Evolutionary conservation across 2,329 filamentous ascomycete genomes (phyloP).

Genomic region (Salinomyces thailandicus): DNA sequence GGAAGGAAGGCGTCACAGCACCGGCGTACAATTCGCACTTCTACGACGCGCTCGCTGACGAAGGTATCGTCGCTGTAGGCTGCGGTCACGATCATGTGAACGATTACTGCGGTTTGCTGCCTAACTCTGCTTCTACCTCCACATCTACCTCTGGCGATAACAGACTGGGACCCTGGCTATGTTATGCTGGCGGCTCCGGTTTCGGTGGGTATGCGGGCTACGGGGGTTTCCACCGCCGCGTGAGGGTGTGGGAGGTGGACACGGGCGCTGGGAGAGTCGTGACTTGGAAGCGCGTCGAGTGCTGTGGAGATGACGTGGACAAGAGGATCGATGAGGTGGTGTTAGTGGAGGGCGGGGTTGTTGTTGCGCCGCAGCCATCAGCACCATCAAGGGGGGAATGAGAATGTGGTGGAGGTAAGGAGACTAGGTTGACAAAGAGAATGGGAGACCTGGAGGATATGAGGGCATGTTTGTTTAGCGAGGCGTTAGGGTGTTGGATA

Average conservation of each 20-base stretch:
- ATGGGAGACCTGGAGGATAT: no score
- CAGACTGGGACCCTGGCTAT: slow-evolving; percentile 68
- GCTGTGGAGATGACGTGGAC: slow-evolving; percentile 38
- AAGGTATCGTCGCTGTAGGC: slow-evolving; percentile 76
- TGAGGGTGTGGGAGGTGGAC: slow-evolving; percentile 87
- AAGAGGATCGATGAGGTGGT: slow-evolving; percentile 49
- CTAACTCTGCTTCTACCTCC: slow-evolving; percentile 1
- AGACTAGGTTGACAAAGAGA: no score
- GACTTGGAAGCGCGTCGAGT: slow-evolving; percentile 86
- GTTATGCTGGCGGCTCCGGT: slow-evolving; percentile 82
- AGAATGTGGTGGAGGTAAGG: background rate
- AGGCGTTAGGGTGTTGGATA: no score
- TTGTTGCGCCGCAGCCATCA: slow-evolving; percentile 25
- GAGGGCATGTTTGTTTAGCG: no score
- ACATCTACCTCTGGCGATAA: slow-evolving; percentile 6
- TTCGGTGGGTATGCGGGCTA: slow-evolving; percentile 96
- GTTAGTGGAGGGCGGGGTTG: slow-evolving; percentile 49
- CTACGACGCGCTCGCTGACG: slow-evolving; percentile 73
- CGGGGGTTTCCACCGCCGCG: slow-evolving; percentile 67
- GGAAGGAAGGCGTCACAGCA: slow-evolving; percentile 76
- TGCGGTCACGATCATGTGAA: slow-evolving; percentile 96
- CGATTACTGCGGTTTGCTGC: slow-evolving; percentile 73
- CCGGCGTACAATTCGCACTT: slow-evolving; percentile 89
- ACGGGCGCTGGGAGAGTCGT: slow-evolving; percentile 79
- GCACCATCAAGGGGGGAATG: background rate